Evolutionary conservation across 306 rosid genomes (phyloP), one percentile per base, ranked within the genome.

Genomic region (Cicer arietinum): DNA sequence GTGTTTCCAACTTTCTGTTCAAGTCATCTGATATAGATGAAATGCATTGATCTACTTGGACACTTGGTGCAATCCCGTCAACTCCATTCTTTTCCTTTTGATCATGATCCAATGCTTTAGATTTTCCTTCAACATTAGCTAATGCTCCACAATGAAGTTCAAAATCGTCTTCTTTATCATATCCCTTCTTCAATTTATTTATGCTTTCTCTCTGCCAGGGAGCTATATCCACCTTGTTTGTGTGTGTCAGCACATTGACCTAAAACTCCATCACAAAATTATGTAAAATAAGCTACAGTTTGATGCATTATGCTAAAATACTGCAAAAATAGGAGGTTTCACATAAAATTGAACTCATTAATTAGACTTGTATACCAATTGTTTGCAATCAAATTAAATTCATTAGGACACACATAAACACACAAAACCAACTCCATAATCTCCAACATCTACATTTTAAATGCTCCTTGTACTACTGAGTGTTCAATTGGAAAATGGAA

Each of bases 191-290:
- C 82, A 74, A 48, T 50, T 65, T 42, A 41, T 79, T 59, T 41
- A 88, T 86, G 17, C 9, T 22, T 42, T 77, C 35, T 8, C 53
- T 83, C 84, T 84, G 95, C 89, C 88, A 84, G 68, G 85, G 56
- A 42, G 41, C 50, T 53, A 84, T 82, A 48, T 84, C 83, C 75
- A 88, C 95, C 67, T 77, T 72, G 76, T 60, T 77, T 66, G 79
- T 77, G 62, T 82, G 85, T 14, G 82, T 77, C 76, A 77, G 52
- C 56, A 82, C 73, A 67, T 82, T 82, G 75, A 82, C 85, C 82
- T 82, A 77, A 57, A 77, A 51, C 16, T 64, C 75, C 50, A 71
- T 59, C 22, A 58, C 22, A 67, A 77, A 72, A 48, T 41, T 48
- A 56, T 44, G 62, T 4, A 63, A 76, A 48, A 76, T 81, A 51